Conservation (phyloP, 179 eudicot species). For the Beta lomatogona region DNA sequence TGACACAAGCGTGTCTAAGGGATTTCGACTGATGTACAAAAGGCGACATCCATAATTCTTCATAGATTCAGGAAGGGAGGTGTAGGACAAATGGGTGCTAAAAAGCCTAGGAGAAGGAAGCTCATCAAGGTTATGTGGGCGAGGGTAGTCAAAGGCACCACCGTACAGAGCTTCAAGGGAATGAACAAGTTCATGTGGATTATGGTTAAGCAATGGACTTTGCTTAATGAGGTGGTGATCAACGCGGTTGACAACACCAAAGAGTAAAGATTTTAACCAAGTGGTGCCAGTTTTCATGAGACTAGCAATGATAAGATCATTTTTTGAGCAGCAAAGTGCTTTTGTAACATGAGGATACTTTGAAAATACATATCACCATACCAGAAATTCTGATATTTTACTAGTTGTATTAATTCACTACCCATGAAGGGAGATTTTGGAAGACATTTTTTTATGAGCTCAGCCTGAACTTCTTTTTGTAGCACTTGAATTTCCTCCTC, state of each 20-base stretch:
- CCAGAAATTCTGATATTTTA: neutral
- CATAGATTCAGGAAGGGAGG: conserved; percentile 20
- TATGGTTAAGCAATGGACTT: conserved; percentile 14
- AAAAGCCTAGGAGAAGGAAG: conserved; percentile 18
- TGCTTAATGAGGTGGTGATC: neutral
- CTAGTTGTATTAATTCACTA: neutral
- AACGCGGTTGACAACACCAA: conserved; percentile 8
- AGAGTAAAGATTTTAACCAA: conserved; percentile 28
- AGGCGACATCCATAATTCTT: conserved; percentile 4
- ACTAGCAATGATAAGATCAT: conserved; percentile 25
- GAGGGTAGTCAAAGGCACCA: conserved; percentile 12
- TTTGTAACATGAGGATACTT: conserved; percentile 17
- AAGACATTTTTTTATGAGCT: neutral
- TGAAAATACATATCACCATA: neutral
- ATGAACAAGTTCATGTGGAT: conserved; percentile 25
- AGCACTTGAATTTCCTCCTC: neutral
- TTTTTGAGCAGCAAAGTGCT: conserved; percentile 18
- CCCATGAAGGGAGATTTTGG: conserved; percentile 5
- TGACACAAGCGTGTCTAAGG: conserved; percentile 26
- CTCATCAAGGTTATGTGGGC: neutral
- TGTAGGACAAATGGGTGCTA: conserved; percentile 17
- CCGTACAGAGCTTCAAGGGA: conserved; percentile 14
- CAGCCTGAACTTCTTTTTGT: neutral
- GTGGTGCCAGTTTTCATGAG: conserved; percentile 24
- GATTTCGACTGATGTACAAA: conserved; percentile 25